These are phyloP conservation scores for Puccinia brachypodii DNA, from an alignment of 1,284 basidiomycete genomes.

Conservation along the genomic window DNA sequence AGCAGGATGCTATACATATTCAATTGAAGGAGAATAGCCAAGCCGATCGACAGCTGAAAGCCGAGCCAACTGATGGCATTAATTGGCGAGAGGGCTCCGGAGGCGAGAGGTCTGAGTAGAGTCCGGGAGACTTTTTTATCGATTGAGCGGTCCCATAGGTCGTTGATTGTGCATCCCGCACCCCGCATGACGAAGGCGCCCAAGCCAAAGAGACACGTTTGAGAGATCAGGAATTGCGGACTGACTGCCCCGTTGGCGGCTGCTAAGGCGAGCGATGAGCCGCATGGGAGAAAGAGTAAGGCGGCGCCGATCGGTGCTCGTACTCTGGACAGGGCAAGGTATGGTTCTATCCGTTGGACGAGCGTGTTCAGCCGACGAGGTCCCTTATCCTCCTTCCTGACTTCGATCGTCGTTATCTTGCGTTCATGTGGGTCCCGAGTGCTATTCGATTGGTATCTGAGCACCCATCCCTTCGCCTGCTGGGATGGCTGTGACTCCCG, in stretches of 20 bases:
- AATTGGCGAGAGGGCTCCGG: slow-evolving; percentile 72
- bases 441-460: slow-evolving; percentile 1
- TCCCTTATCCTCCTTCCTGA: neutral
- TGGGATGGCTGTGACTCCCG: neutral
- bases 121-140: slow-evolving; percentile 85
- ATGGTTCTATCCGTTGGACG: slow-evolving; percentile 26
- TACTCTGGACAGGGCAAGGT: slow-evolving; percentile 19
- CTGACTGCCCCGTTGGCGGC: slow-evolving; percentile 72
- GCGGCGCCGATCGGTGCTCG: slow-evolving; percentile 21
- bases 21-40: slow-evolving; percentile 85
- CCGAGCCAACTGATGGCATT: slow-evolving; percentile 83
- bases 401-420: neutral
- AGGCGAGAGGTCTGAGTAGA: slow-evolving; percentile 70
- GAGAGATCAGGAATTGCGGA: slow-evolving; percentile 68
- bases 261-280: slow-evolving; percentile 95
- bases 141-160: slow-evolving; percentile 93
- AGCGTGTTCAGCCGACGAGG: neutral
- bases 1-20: slow-evolving; percentile 94
- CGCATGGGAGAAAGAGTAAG: slow-evolving; percentile 56
- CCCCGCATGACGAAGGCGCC: slow-evolving; percentile 96
- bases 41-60: slow-evolving; percentile 75
- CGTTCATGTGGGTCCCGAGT: neutral
- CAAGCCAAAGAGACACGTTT: slow-evolving; percentile 77
- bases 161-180: slow-evolving; percentile 97
- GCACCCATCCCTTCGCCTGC: neutral